Evolutionary conservation across 2,329 filamentous ascomycete genomes (phyloP).

Genomic region (Ceratocystis variospora): DNA sequence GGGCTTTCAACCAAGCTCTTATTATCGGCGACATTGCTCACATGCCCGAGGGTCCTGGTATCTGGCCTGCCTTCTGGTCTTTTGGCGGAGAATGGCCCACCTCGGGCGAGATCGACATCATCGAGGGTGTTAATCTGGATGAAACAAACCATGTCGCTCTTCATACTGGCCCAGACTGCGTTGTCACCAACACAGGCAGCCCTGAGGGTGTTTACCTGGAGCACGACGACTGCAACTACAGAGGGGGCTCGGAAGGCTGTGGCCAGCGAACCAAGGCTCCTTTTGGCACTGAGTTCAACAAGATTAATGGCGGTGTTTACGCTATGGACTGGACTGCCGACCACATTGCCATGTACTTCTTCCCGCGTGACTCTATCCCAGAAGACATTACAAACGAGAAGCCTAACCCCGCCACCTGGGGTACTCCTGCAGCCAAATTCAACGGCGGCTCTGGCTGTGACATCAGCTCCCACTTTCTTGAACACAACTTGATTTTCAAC

Average conservation of each 20-base stretch:
- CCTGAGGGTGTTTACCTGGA: constrained; percentile 34
- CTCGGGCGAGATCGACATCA: constrained; percentile 64
- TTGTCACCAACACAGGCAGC: constrained; percentile 39
- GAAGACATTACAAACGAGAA: constrained; percentile 43
- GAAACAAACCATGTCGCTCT: constrained; percentile 49
- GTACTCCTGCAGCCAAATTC: constrained; percentile 54
- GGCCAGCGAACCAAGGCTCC: constrained; percentile 37
- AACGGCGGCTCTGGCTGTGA: constrained; percentile 52
- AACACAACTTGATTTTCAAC: constrained; percentile 66
- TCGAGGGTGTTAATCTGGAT: constrained; percentile 60
- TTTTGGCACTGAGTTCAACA: constrained; percentile 60
- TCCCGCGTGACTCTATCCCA: constrained; percentile 52
- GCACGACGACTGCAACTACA: constrained; percentile 42
- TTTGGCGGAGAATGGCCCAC: constrained; percentile 57
- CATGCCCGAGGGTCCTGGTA: constrained; percentile 55
- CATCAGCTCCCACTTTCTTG: constrained; percentile 53
- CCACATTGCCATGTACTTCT: constrained; percentile 70
- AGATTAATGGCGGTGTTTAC: constrained; percentile 53
- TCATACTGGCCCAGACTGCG: constrained; percentile 51
- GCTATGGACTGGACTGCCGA: constrained; percentile 62
- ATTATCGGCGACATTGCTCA: constrained; percentile 61
- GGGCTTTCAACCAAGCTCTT: constrained; percentile 53
- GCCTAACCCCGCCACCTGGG: constrained; percentile 56
- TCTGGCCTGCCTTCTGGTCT: constrained; percentile 63
- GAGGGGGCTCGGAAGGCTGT: constrained; percentile 45